These are phyloP conservation scores for Boletus pseudo-olivaceus DNA, from an alignment of 768 basidiomycete species.

Conservation along the genomic window DNA sequence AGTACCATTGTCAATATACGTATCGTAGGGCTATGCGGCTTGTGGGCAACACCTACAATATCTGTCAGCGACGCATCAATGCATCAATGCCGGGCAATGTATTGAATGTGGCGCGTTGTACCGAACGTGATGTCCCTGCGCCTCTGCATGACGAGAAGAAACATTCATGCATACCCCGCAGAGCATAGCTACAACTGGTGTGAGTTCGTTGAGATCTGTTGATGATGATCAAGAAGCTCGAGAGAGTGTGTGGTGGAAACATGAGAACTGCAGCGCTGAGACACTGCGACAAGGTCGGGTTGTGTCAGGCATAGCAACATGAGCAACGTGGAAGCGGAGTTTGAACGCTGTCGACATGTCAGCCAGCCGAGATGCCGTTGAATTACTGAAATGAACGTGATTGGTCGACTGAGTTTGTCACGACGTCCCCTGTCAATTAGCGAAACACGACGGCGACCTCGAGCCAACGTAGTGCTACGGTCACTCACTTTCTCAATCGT, in stretches of 20 bases:
- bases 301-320: too few species aligned
- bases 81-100: not conserved
- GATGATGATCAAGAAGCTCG: too few species aligned
- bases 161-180: not conserved
- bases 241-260: too few species aligned
- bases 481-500: not conserved
- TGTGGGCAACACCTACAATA: not conserved
- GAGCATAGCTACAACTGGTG: not conserved
- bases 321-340: not conserved
- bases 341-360: too few species aligned
- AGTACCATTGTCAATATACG: not conserved
- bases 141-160: not conserved
- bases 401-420: not conserved
- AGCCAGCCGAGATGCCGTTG: conserved; percentile 2
- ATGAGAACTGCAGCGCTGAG: too few species aligned
- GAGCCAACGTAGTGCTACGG: not conserved
- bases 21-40: not conserved
- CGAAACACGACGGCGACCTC: not conserved
- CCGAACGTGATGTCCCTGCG: too few species aligned
- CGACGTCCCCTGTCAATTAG: not conserved
- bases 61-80: too few species aligned
- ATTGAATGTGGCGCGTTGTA: too few species aligned
- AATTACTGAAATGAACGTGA: not conserved
- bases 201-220: not conserved
- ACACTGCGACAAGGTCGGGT: too few species aligned